Percentiles rank a stretch among this genome's conserved stretches.
Conservation (phyloP, 805 yeast species). For the Lachancea sp. region DNA sequence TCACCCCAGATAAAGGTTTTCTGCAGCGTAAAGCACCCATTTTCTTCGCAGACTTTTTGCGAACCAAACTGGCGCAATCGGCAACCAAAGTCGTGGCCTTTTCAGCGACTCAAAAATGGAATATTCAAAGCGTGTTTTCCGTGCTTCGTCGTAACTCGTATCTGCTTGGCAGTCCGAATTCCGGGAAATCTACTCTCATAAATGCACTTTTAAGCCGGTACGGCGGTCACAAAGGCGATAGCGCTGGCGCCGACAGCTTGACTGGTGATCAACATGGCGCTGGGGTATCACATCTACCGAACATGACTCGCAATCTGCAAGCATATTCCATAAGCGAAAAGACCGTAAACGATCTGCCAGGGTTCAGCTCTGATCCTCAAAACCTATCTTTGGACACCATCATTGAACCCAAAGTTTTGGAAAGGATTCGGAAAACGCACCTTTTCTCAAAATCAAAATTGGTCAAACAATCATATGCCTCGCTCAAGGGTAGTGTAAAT, state of each 20-base stretch:
- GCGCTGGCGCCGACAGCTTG: not conserved
- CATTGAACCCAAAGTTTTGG: conserved; percentile 26
- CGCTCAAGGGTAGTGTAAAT: conserved; percentile 34
- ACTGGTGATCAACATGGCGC: conserved; percentile 16
- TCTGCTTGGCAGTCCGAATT: conserved; percentile 60
- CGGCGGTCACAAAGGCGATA: conserved; percentile 15
- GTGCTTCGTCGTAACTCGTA: conserved; percentile 34
- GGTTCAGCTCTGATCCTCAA: conserved; percentile 23
- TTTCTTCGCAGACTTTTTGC: conserved; percentile 33
- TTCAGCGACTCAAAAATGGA: conserved; percentile 27
- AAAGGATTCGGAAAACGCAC: conserved; percentile 30
- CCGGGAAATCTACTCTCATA: conserved; percentile 62
- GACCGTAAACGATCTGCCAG: conserved; percentile 36
- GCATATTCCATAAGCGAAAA: conserved; percentile 34
- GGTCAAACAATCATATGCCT: conserved; percentile 25
- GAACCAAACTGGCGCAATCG: conserved; percentile 24
- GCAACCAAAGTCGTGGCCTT: conserved; percentile 24
- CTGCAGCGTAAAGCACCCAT: conserved; percentile 20
- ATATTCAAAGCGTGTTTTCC: conserved; percentile 19
- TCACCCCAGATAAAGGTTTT: conserved; percentile 16
- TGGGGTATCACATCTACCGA: conserved; percentile 50
- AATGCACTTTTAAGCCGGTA: conserved; percentile 38
- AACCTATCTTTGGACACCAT: conserved; percentile 22
- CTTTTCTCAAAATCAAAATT: conserved; percentile 28
- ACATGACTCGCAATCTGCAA: conserved; percentile 56